Evolutionary conservation across 1,284 basidiomycete species (phyloP).

Genomic region (Gastroboletus turbinatus): DNA sequence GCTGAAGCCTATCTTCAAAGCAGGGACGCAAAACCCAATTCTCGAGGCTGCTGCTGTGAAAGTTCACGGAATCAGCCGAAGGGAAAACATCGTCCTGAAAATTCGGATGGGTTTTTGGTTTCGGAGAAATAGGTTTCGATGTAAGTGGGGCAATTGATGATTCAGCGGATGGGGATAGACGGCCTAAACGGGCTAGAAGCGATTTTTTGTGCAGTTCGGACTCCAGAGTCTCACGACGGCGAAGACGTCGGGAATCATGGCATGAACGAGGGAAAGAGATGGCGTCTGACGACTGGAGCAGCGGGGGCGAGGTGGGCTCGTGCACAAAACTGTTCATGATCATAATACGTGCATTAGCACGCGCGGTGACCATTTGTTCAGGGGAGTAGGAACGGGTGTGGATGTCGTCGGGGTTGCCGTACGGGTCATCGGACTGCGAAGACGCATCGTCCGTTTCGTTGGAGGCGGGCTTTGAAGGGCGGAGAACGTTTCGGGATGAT

Average conservation of each 20-base stretch:
- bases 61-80: slow-evolving; percentile 39
- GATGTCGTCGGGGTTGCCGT: slow-evolving; percentile 21
- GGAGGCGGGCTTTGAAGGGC: slow-evolving; percentile 18
- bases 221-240: slow-evolving; percentile 42
- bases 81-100: slow-evolving; percentile 43
- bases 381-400: slow-evolving; percentile 5
- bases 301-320: slow-evolving; percentile 49
- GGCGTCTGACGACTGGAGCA: slow-evolving; percentile 42
- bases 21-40: slow-evolving; percentile 70
- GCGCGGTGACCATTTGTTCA: slow-evolving; percentile 24
- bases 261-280: slow-evolving; percentile 65
- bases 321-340: slow-evolving; percentile 43
- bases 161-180: slow-evolving; percentile 46
- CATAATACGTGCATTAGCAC: slow-evolving; percentile 34
- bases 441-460: slow-evolving; percentile 25
- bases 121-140: slow-evolving; percentile 36
- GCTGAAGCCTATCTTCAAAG: slow-evolving; percentile 67
- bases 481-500: slow-evolving; percentile 12
- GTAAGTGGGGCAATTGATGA: slow-evolving; percentile 50
- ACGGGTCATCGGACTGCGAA: slow-evolving; percentile 29
- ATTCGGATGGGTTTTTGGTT: slow-evolving; percentile 7
- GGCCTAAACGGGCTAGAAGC: slow-evolving; percentile 48
- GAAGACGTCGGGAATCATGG: slow-evolving; percentile 43
- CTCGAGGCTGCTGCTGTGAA: slow-evolving; percentile 55
- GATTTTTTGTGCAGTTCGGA: slow-evolving; percentile 49